Base-by-base conservation (phyloP, 2,329 filamentous ascomycete species). In the Sporothrix dimorphospora region DNA sequence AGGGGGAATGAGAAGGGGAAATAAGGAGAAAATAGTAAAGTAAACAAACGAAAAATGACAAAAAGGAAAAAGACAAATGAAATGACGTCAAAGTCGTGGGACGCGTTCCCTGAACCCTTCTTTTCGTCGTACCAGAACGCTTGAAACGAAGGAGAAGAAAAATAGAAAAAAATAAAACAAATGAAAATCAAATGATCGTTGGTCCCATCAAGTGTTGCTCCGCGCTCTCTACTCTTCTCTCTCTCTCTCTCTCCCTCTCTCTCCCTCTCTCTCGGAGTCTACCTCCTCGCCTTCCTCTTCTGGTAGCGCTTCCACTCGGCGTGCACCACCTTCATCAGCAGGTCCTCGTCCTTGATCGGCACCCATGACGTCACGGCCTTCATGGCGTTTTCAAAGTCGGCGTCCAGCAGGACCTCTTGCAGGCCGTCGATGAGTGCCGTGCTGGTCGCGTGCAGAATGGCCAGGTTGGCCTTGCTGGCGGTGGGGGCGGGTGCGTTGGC, bases 311-410 rank as follows among this genome's bases (percentile, higher is more conserved):
- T 97, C 88, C 92, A 98, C 82, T 98, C 95, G 16, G 93, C 90
- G 78, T 91, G 91, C 34, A 94, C 90, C 72, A 98, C 93, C 77
- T 91, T 91, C 93, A 99, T 97, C 77, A 99, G 86, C 72, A 97
- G 82, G 79, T 98, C 94, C 79, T 97, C 94, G 78, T 99, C 95
- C 81, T 94, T 94, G 80, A 99, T 91, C 24, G 95, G 94, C 59
- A 98, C 91, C 90, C 93, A 97, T 72, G 92, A 94, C 40, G 96
- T 98, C 74, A 99, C 85, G 8, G 94, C 92, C 83, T 98, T 98
- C 96, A 99, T 99, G 63, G 92, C 92, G 78, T 97, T 97, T 80
- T 99, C 96, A 81, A 98, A 99, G 80, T 99, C 96, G 21, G 93
- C 94, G 77, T 97, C 94, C 6, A 98, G 85, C 42, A 99, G 85